A percentile compares a stretch with the other conserved stretches of the same genome.
Conservation (phyloP, 768 basidiomycete genomes). For the Solioccasus polychromus region DNA sequence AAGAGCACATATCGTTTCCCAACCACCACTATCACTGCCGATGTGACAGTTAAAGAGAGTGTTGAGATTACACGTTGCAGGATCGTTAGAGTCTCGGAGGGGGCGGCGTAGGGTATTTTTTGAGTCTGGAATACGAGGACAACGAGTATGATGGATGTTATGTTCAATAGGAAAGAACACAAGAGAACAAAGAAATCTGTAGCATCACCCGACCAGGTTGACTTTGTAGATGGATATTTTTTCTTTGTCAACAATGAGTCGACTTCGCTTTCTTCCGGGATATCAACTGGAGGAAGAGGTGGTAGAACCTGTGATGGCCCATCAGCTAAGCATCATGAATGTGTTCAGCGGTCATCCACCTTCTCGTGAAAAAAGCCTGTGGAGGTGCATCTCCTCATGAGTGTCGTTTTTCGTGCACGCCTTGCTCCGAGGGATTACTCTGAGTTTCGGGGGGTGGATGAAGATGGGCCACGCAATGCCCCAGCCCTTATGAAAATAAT, state of each 20-base stretch:
- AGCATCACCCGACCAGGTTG: neutral
- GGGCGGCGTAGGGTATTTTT: neutral
- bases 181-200: neutral
- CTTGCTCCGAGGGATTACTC: no score
- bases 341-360: no score
- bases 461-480: no score
- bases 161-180: neutral
- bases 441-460: no score
- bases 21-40: slow-evolving; percentile 1
- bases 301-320: no score
- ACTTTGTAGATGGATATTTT: neutral
- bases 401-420: no score
- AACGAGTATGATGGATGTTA: neutral
- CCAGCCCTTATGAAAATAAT: no score
- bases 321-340: no score
- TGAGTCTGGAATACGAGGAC: neutral
- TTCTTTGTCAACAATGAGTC: neutral
- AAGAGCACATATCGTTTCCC: slow-evolving; percentile 5
- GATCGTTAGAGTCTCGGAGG: neutral
- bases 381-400: no score
- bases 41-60: neutral
- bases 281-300: no score
- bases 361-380: no score
- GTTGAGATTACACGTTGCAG: neutral
- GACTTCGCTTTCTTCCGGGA: neutral